Base-by-base conservation (phyloP, 2,329 filamentous ascomycete species). In the Samsoniella hepiali region DNA sequence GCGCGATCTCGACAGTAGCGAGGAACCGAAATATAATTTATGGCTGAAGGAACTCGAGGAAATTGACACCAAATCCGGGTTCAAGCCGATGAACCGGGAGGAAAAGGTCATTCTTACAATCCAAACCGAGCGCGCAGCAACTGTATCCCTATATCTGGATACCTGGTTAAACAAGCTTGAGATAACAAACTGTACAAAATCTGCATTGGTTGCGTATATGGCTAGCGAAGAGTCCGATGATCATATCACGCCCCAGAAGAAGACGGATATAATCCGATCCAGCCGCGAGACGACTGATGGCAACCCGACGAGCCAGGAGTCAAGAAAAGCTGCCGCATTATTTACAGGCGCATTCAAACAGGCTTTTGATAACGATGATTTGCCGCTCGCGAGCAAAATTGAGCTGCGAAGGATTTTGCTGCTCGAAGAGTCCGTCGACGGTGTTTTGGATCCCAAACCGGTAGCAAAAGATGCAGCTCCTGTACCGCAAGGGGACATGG, bases 11-110 rank as follows among this genome's bases (percentile, higher is more conserved):
- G 80, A 83, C 54, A 81, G 80, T 31, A 79, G 80, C n/a, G 83
- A 86, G 68, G 84, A 85, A 68, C 75, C 76, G 15, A 78, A 81
- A 65, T 86, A 86, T 68, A 80, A 81, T 63, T 72, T 78, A 22
- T 87, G 84, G 83, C 77, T 87, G 13, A 78, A 82, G 66, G 82
- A 86, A 67, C 72, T 87, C 11, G 82, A 85, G 66, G 80, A 79
- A 40, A 84, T 85, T 73, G 84, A 87, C 64, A 79, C 78, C 64
- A 82, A 82, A 55, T 85, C 82, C 4, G 84, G 84, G 0, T 86
- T 86, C 68, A 82, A 82, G 63, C 80, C 82, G 13, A 75, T 84
- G 63, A 83, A 79, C 57, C 77, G 82, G 36, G 77, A 79, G 54
- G 78, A 84, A 63, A 85, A 84, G 66, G 75, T 80, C 29, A 72